Evolutionary conservation across 2,329 filamentous ascomycete species (phyloP).

Genomic region (Colletotrichum eleusines): DNA sequence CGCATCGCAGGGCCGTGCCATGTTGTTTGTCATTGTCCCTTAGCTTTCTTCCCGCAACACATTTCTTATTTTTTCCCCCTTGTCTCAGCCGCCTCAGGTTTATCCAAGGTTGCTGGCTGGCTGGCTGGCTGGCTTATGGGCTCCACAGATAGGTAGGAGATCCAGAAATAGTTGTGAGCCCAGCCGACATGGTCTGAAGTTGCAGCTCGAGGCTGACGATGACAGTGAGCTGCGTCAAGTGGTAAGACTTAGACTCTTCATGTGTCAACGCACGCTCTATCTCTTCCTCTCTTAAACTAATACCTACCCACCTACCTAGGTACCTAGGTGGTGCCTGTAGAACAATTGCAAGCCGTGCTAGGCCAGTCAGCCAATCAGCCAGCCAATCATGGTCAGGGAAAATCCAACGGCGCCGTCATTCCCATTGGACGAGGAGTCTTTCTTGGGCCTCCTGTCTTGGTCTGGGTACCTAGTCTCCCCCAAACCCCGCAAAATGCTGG

Average conservation of each 20-base stretch:
- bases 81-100: conserved; percentile 23
- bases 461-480: too few relatives aligned
- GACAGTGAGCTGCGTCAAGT: neutral
- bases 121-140: neutral
- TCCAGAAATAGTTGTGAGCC: neutral
- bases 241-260: neutral
- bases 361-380: neutral
- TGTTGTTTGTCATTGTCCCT: conserved; percentile 2
- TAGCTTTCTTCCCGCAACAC: conserved; percentile 20
- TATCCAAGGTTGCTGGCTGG: too few relatives aligned
- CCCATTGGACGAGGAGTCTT: neutral
- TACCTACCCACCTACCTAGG: too few relatives aligned
- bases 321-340: too few relatives aligned
- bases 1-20: conserved; percentile 1
- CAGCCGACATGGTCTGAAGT: neutral
- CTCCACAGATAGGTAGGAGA: neutral
- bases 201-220: neutral
- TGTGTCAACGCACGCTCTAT: neutral
- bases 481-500: conserved; percentile 15
- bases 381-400: neutral
- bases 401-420: neutral
- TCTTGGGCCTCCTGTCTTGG: conserved; percentile 10
- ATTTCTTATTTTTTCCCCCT: conserved; percentile 32
- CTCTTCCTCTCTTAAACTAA: neutral
- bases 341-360: neutral